Base-by-base conservation (phyloP, 306 rosid species). In the Vigna reflexopilosa region DNA sequence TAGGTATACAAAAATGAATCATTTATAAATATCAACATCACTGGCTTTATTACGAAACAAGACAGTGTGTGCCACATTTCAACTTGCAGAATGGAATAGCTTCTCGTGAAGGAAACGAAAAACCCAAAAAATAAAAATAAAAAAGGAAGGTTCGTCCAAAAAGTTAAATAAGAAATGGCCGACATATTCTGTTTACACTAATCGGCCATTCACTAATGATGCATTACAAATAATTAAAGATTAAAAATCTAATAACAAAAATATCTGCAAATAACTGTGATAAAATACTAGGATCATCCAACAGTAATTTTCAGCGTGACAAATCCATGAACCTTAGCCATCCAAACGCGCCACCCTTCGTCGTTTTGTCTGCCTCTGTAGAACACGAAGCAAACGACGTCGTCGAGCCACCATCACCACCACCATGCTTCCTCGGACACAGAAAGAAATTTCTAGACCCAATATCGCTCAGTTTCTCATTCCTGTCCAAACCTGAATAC, bases 401-500 rank as follows among this genome's bases (percentile, higher is more conserved):
- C 82, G 85, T 76, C 38, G 11, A 49, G 65, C 54, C 75, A 14
- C 81, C 79, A 14, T 66, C 80, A 1, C 15, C 14, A 11, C 51
- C 62, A 1, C 3, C 28, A 28, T 40, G 17, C 56, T 77, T 90
- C 61, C 48, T 85, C 1, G 64, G 87, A 64, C 99, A 95, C 67
- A 93, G 72, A 51, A 89, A 88, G 49, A 88, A 92, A 84, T 93
- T 95, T 34, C 99, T 86, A 6, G 98, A 91, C 78, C 99, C 98
- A 58, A 95, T 77, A 13, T 77, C 80, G 59, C 71, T 61, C 73
- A 91, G 70, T 71, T 85, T 91, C 84, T 88, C 96, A 63, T 72
- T 84, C 74, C 89, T 91, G 17, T 87, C 86, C 87, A 95, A 85
- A 72, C 94, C 98, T 95, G 86, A 68, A 32, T 51, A 9, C 15